Evolutionary conservation across 495 filamentous ascomycete genomes (phyloP).

Genomic region (Penicillium subrubescens): DNA sequence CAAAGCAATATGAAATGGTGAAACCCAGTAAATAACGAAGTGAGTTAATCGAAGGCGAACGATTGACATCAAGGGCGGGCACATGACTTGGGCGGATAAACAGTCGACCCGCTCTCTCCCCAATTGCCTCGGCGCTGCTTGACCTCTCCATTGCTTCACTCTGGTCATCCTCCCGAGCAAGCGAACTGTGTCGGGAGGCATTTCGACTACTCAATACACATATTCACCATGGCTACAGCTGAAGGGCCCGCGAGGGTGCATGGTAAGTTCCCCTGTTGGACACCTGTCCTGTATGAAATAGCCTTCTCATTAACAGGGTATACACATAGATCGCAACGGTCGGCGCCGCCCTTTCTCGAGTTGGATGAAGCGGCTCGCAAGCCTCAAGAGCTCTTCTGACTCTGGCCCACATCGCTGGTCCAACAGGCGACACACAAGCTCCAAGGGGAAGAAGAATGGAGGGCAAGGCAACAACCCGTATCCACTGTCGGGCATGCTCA

Average conservation of each 20-base stretch:
- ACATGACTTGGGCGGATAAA: conserved; percentile 37
- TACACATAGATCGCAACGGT: conserved; percentile 58
- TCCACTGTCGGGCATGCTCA: conserved; percentile 61
- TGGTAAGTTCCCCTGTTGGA: conserved; percentile 50
- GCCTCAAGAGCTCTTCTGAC: conserved; percentile 68
- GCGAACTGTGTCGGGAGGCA: conserved; percentile 9
- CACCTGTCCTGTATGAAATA: conserved; percentile 8
- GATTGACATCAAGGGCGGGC: conserved; percentile 27
- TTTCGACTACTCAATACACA: conserved; percentile 1
- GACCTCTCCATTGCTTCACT: not conserved
- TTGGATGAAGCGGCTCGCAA: conserved; percentile 93
- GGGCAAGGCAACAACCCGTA: conserved; percentile 83
- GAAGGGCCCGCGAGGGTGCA: conserved; percentile 64
- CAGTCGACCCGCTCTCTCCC: conserved; percentile 24
- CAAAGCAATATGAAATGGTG: not conserved
- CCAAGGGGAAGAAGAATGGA: conserved; percentile 60
- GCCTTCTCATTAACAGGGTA: conserved; percentile 20
- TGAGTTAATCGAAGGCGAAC: conserved; percentile 6
- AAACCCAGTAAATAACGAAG: conserved; percentile 4
- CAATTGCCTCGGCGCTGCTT: conserved; percentile 20
- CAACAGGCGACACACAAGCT: conserved; percentile 49
- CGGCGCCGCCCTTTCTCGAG: conserved; percentile 85
- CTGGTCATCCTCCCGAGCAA: conserved; percentile 12
- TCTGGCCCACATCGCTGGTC: conserved; percentile 49
- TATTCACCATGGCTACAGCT: conserved; percentile 63